These are phyloP conservation scores for Parasitella parasitica DNA, from an alignment of 371 early-diverging fungal genomes.

Conservation along the genomic window DNA sequence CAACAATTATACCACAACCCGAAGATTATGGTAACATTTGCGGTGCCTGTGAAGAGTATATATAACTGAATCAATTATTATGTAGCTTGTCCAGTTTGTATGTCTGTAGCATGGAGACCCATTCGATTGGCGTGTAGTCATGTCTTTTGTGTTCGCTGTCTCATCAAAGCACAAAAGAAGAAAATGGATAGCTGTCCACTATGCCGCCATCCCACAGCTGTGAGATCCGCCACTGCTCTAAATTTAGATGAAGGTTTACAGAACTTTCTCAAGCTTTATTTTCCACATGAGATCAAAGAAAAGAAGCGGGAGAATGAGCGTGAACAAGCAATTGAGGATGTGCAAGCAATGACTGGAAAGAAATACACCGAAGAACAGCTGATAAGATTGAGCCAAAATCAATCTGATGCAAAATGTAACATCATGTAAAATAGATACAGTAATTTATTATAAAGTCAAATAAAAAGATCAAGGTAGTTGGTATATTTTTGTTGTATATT, in stretches of 20 bases:
- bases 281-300: constrained; percentile 72
- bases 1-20: constrained; percentile 71
- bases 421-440: constrained; percentile 31
- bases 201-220: constrained; percentile 63
- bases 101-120: constrained; percentile 69
- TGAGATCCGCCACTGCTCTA: constrained; percentile 53
- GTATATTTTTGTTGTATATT: too few species aligned
- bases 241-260: constrained; percentile 64
- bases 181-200: constrained; percentile 69
- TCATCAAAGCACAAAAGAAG: constrained; percentile 70
- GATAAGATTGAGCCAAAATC: constrained; percentile 29
- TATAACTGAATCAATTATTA: background rate
- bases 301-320: constrained; percentile 65
- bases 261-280: constrained; percentile 69
- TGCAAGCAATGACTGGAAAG: constrained; percentile 57
- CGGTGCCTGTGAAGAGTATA: background rate
- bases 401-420: constrained; percentile 26
- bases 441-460: background rate
- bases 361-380: constrained; percentile 40
- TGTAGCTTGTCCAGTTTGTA: constrained; percentile 45
- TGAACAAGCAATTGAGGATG: constrained; percentile 65
- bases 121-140: constrained; percentile 72
- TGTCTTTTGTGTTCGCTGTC: constrained; percentile 73
- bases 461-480: background rate
- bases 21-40: constrained; percentile 65